Percentiles rank a stretch among this genome's conserved stretches.
Evolutionary conservation across 257 asterid genomes (phyloP).

Genomic region (Rhazya stricta): DNA sequence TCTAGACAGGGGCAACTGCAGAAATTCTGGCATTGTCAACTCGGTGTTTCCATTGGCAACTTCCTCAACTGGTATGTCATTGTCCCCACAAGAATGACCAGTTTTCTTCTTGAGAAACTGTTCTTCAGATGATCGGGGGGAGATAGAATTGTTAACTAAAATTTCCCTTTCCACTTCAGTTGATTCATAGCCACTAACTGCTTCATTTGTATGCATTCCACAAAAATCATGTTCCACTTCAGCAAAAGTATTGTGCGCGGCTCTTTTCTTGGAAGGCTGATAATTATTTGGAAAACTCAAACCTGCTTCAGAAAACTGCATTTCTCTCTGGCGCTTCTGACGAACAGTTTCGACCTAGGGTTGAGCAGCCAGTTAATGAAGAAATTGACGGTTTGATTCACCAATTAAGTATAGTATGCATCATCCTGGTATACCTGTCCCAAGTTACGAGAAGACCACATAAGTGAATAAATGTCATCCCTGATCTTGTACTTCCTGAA

Average conservation of each 20-base stretch:
- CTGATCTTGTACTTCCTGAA: constrained; percentile 74
- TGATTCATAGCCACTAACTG: constrained; percentile 15
- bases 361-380: constrained; percentile 11
- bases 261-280: constrained; percentile 49
- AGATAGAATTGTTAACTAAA: constrained; percentile 10
- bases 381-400: background rate
- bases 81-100: constrained; percentile 22
- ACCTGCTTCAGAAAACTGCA: constrained; percentile 63
- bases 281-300: constrained; percentile 45
- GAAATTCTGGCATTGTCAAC: constrained; percentile 23
- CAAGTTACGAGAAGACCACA: constrained; percentile 85
- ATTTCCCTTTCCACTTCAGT: constrained; percentile 21
- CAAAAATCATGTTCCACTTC: constrained; percentile 29
- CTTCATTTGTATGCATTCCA: constrained; percentile 17
- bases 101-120: constrained; percentile 13
- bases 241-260: constrained; percentile 15
- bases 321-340: constrained; percentile 75
- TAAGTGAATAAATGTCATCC: constrained; percentile 68
- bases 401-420: constrained; percentile 5
- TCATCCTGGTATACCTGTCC: constrained; percentile 61
- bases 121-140: constrained; percentile 26
- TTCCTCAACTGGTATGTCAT: constrained; percentile 24
- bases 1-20: constrained; percentile 19
- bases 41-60: constrained; percentile 25
- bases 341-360: constrained; percentile 76